Evolutionary conservation across 768 basidiomycete genomes (phyloP).

Genomic region (Boletus rex-veris): DNA sequence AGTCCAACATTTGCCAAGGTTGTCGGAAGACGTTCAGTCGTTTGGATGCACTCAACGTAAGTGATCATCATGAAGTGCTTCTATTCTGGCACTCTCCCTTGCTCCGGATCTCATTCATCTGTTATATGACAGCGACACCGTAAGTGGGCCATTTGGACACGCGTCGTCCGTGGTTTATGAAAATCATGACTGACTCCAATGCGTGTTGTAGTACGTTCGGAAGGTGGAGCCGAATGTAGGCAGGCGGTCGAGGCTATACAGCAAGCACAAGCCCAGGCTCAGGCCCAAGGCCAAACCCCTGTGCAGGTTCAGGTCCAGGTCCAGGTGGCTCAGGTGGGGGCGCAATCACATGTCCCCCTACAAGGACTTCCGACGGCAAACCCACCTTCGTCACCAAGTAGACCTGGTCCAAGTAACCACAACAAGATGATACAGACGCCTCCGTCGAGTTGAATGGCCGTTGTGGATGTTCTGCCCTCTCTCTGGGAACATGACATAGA

Average conservation of each 20-base stretch:
- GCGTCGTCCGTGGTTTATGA: slow-evolving; percentile 22
- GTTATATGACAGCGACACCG: slow-evolving; percentile 61
- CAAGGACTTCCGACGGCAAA: slow-evolving; percentile 22
- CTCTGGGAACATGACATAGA: slow-evolving; percentile 20
- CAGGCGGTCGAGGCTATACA: slow-evolving; percentile 38
- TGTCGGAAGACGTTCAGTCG: slow-evolving; percentile 95
- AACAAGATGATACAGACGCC: slow-evolving; percentile 19
- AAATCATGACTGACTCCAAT: slow-evolving; percentile 23
- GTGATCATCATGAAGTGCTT: slow-evolving; percentile 39
- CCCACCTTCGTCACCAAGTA: slow-evolving; percentile 14
- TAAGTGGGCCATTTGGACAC: slow-evolving; percentile 41
- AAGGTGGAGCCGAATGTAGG: slow-evolving; percentile 79
- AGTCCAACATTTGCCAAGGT: slow-evolving; percentile 83
- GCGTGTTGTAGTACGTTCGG: slow-evolving; percentile 64
- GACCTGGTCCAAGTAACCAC: slow-evolving; percentile 24
- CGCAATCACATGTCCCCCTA: slow-evolving; percentile 20
- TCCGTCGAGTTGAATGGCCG: slow-evolving; percentile 13
- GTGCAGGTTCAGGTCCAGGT: slow-evolving; percentile 20
- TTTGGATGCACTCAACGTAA: slow-evolving; percentile 89
- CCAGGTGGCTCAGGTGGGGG: slow-evolving; percentile 20
- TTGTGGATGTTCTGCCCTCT: slow-evolving; percentile 1
- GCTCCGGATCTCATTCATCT: slow-evolving; percentile 25
- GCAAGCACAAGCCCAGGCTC: slow-evolving; percentile 30
- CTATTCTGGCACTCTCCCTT: slow-evolving; percentile 17
- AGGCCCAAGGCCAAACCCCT: slow-evolving; percentile 19